Evolutionary conservation across 352 stramenopile species (phyloP).

Genomic region (Globisporangium splendens): DNA sequence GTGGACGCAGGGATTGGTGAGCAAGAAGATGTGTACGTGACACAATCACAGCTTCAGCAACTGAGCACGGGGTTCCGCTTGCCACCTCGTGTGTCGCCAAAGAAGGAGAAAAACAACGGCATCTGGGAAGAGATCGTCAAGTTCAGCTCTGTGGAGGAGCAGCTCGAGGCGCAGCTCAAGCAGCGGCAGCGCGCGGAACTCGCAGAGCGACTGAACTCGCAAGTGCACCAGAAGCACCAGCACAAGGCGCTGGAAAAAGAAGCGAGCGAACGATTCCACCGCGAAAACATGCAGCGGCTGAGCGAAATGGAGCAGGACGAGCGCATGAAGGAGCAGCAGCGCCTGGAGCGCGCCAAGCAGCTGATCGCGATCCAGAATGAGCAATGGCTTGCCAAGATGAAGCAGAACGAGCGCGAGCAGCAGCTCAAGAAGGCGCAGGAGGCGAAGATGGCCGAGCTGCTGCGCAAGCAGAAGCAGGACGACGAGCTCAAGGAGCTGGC

Average conservation of each 20-base stretch:
- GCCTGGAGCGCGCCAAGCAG: constrained; percentile 49
- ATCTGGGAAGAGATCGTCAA: constrained; percentile 87
- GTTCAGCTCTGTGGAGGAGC: constrained; percentile 68
- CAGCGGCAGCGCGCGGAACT: constrained; percentile 31
- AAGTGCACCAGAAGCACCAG: constrained; percentile 48
- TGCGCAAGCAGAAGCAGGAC: constrained; percentile 51
- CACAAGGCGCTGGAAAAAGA: constrained; percentile 34
- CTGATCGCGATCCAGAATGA: constrained; percentile 70
- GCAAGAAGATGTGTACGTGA: constrained; percentile 64
- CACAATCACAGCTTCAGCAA: constrained; percentile 67
- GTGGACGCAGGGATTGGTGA: background rate
- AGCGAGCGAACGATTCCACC: constrained; percentile 44
- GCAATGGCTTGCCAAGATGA: constrained; percentile 54
- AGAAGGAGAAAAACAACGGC: constrained; percentile 72
- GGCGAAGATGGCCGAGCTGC: constrained; percentile 37
- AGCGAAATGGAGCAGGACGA: constrained; percentile 52
- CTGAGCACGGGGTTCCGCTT: constrained; percentile 60
- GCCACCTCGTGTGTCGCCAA: constrained; percentile 55
- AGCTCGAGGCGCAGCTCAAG: constrained; percentile 38
- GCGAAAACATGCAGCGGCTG: constrained; percentile 43
- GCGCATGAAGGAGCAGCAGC: constrained; percentile 46
- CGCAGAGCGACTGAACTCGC: constrained; percentile 39
- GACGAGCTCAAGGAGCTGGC: constrained; percentile 44
- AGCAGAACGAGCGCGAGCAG: constrained; percentile 47
- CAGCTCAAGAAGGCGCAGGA: constrained; percentile 54